These are phyloP conservation scores for Datura wrightii DNA, from an alignment of 257 asterid genomes.

Conservation along the genomic window DNA sequence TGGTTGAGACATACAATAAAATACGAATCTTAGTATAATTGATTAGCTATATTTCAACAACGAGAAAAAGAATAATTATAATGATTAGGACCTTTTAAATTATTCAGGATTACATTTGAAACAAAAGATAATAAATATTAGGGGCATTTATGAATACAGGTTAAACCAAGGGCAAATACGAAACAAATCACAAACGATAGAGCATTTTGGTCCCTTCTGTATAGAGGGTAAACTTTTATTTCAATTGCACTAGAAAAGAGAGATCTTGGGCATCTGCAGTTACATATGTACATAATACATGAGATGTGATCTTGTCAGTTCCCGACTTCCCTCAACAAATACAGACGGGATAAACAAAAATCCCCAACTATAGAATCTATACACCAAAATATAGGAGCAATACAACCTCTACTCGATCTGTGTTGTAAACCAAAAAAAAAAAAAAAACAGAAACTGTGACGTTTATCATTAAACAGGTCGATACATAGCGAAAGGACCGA, in stretches of 20 bases:
- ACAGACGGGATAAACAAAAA: background rate
- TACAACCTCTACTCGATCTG: background rate
- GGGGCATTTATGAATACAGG: too few species aligned
- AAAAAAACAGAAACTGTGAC: background rate
- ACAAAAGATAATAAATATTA: too few species aligned
- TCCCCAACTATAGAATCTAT: slow-evolving; percentile 23
- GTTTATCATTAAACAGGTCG: background rate
- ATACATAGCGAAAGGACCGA: background rate
- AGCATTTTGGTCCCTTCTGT: background rate
- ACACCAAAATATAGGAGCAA: background rate
- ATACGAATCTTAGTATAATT: too few species aligned
- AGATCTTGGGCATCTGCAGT: background rate
- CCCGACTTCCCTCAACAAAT: background rate
- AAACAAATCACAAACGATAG: too few species aligned
- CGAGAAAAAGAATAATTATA: too few species aligned
- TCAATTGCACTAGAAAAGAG: background rate
- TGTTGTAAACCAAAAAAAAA: background rate
- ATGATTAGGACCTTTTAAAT: too few species aligned
- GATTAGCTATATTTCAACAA: too few species aligned
- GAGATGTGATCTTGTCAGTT: slow-evolving; percentile 14
- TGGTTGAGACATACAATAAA: too few species aligned
- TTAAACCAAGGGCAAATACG: too few species aligned
- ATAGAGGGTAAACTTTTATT: background rate
- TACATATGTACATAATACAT: slow-evolving; percentile 24
- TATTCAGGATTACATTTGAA: too few species aligned